These are phyloP conservation scores for Flaveria linearis DNA, from an alignment of 129 eudicot genomes.

Conservation along the genomic window DNA sequence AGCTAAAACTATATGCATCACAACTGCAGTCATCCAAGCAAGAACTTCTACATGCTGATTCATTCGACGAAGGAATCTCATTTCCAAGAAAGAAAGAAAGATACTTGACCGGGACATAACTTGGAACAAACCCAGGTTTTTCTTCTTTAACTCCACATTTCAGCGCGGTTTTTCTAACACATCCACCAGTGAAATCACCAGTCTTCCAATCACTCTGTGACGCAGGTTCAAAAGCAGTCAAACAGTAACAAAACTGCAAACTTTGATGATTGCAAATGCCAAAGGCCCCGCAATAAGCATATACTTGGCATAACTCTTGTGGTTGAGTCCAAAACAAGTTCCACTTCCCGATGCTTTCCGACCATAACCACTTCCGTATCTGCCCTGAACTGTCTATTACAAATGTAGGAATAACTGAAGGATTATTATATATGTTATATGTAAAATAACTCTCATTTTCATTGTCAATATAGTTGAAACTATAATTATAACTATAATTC, in stretches of 20 bases:
- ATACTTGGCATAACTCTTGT: conserved; percentile 27
- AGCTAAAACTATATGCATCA: conserved; percentile 18
- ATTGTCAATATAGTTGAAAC: conserved; percentile 40
- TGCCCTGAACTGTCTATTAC: conserved; percentile 48
- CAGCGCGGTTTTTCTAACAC: conserved; percentile 24
- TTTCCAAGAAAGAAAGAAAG: conserved; percentile 2
- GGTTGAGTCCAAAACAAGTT: conserved; percentile 33
- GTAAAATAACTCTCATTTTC: conserved; percentile 53
- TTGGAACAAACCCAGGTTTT: not conserved
- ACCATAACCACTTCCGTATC: conserved; percentile 41
- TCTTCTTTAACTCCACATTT: not conserved
- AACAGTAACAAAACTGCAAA: conserved; percentile 25
- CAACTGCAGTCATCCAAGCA: conserved; percentile 20
- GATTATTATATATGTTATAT: conserved; percentile 24
- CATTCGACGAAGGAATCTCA: not conserved
- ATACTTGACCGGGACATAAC: not conserved
- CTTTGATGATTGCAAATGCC: conserved; percentile 12
- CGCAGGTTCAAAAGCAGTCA: conserved; percentile 33
- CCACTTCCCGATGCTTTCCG: conserved; percentile 26
- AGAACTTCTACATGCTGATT: conserved; percentile 15
- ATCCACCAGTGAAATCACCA: conserved; percentile 13
- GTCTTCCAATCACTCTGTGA: conserved; percentile 28
- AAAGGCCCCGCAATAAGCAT: conserved; percentile 38
- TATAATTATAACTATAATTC: conserved; percentile 14
- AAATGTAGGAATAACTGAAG: conserved; percentile 20